A percentile compares a stretch with the other conserved stretches of the same genome.
phyloP scores from a whole-genome alignment of 1,284 basidiomycete genomes.

The Ceratobasidium sp. region DNA sequence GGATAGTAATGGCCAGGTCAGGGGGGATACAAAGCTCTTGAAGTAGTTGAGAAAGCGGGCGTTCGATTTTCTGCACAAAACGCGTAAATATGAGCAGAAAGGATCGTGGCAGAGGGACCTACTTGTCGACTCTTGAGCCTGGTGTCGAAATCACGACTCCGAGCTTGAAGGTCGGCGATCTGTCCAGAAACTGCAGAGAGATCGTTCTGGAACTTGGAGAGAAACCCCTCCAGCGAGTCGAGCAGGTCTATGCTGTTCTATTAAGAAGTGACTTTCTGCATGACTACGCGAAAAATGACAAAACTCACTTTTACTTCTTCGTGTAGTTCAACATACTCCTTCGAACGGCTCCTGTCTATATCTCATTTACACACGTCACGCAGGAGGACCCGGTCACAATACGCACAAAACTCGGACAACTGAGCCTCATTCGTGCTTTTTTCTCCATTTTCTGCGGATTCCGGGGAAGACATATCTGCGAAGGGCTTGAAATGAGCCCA shows the following conservation, averaged over 20 bases:
- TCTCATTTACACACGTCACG: slow-evolving; percentile 47
- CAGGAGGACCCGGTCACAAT: not conserved
- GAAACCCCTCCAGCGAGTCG: slow-evolving; percentile 84
- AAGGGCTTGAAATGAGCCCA: slow-evolving; percentile 1
- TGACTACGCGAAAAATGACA: not conserved
- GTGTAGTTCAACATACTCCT: slow-evolving; percentile 81
- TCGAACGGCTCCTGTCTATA: slow-evolving; percentile 57
- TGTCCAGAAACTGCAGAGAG: slow-evolving; percentile 92
- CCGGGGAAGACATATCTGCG: slow-evolving; percentile 14
- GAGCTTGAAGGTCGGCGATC: slow-evolving; percentile 89
- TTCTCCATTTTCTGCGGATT: slow-evolving; percentile 23
- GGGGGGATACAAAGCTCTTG: slow-evolving; percentile 85
- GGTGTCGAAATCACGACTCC: slow-evolving; percentile 88
- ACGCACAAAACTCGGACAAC: slow-evolving; percentile 37
- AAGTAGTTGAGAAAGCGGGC: slow-evolving; percentile 80
- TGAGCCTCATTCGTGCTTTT: slow-evolving; percentile 9
- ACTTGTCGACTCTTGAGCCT: slow-evolving; percentile 84
- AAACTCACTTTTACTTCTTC: slow-evolving; percentile 71
- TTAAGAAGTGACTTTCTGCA: slow-evolving; percentile 43
- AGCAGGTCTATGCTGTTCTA: slow-evolving; percentile 80
- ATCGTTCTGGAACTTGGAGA: slow-evolving; percentile 94
- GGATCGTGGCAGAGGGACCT: slow-evolving; percentile 48
- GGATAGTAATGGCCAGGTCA: slow-evolving; percentile 73
- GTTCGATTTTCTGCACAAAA: slow-evolving; percentile 76
- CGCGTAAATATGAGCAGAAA: slow-evolving; percentile 26